Evolutionary conservation across 495 filamentous ascomycete genomes (phyloP).

Genomic region (Penicillium robsamsonii): DNA sequence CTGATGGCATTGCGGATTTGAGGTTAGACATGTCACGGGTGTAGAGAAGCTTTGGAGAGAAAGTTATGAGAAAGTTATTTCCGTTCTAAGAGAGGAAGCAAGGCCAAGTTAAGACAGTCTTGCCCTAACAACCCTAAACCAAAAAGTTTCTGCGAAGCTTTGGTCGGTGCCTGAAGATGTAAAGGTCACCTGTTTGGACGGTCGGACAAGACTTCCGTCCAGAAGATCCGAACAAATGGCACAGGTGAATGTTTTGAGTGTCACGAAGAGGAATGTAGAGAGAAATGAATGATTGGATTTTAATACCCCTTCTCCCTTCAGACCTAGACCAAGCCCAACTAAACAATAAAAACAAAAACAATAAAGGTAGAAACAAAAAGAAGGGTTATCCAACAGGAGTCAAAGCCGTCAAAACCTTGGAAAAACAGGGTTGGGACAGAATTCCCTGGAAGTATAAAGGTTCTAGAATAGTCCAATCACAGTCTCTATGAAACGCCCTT

Average conservation of each 20-base stretch:
- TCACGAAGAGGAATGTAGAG: background rate
- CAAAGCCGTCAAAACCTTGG: background rate
- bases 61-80: conserved; percentile 4
- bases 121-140: conserved; percentile 7
- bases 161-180: conserved; percentile 20
- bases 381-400: conserved; percentile 11
- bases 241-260: background rate
- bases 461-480: conserved; percentile 11
- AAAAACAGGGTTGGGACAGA: background rate
- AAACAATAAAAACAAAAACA: background rate
- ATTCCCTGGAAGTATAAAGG: conserved; percentile 5
- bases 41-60: background rate
- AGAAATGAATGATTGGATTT: conserved; percentile 2
- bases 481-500: too few species aligned
- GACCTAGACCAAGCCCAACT: background rate
- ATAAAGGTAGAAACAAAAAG: background rate
- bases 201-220: conserved; percentile 36
- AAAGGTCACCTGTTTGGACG: conserved; percentile 25
- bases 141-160: background rate
- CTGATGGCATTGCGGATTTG: conserved; percentile 19
- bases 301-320: background rate
- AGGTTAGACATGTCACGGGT: conserved; percentile 21
- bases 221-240: conserved; percentile 32
- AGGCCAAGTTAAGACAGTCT: background rate
- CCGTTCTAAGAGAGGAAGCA: background rate